Evolutionary conservation across 1,284 basidiomycete species (phyloP).

Genomic region (Thecaphora thlaspeos): DNA sequence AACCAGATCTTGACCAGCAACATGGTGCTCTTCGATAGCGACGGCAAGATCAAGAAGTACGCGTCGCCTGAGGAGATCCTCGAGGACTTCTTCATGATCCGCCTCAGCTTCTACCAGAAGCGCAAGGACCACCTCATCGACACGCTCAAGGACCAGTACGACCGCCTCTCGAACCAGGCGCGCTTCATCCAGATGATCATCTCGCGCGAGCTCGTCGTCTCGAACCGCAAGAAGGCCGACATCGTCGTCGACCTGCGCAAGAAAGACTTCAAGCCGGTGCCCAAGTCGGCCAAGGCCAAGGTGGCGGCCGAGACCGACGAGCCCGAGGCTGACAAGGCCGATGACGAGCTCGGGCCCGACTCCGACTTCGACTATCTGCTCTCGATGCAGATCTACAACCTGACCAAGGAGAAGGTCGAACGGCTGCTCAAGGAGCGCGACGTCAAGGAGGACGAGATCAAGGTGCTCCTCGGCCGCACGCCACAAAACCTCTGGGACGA

Average conservation of each 20-base stretch:
- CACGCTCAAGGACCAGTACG: slow-evolving; percentile 78
- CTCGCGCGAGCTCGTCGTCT: slow-evolving; percentile 78
- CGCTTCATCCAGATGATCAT: slow-evolving; percentile 97
- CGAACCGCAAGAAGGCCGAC: slow-evolving; percentile 85
- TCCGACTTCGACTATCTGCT: slow-evolving; percentile 92
- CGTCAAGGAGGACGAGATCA: slow-evolving; percentile 79
- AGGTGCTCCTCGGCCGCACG: slow-evolving; percentile 73
- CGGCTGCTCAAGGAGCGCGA: slow-evolving; percentile 77
- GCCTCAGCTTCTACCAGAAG: slow-evolving; percentile 81
- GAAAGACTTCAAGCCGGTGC: slow-evolving; percentile 81
- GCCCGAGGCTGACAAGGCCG: slow-evolving; percentile 63
- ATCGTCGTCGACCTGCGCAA: slow-evolving; percentile 81
- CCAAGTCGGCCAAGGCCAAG: slow-evolving; percentile 69
- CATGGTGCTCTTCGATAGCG: slow-evolving; percentile 98
- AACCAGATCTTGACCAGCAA: slow-evolving; percentile 82
- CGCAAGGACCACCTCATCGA: slow-evolving; percentile 79
- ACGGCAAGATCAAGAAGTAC: slow-evolving; percentile 96
- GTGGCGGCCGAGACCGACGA: slow-evolving; percentile 66
- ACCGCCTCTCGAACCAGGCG: slow-evolving; percentile 89
- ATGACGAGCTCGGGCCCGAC: slow-evolving; percentile 62
- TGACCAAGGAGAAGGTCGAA: slow-evolving; percentile 92
- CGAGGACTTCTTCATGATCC: slow-evolving; percentile 86
- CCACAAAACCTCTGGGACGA: slow-evolving; percentile 86
- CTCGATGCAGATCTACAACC: slow-evolving; percentile 89
- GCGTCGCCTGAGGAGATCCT: slow-evolving; percentile 84